These are phyloP conservation scores for Lachnum nothofagi DNA, from an alignment of 2,329 filamentous ascomycete genomes.

Conservation along the genomic window DNA sequence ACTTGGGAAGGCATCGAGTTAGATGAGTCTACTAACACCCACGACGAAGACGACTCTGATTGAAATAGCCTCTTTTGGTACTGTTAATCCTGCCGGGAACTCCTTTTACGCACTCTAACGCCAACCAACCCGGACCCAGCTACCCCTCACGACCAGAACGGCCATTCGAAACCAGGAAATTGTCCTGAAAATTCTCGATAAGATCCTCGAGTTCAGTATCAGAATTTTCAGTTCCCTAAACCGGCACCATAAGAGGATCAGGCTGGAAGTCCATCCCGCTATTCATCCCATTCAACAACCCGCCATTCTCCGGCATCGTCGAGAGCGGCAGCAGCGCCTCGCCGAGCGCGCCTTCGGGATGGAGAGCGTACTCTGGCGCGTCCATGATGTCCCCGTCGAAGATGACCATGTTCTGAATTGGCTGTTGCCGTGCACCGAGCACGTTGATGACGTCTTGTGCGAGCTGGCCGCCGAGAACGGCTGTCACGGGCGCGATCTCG, in stretches of 20 bases:
- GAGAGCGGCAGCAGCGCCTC: slow-evolving; percentile 40
- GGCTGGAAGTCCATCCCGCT: slow-evolving; percentile 20
- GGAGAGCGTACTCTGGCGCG: slow-evolving; percentile 74
- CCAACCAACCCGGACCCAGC: slow-evolving; percentile 3
- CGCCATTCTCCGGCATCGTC: slow-evolving; percentile 20
- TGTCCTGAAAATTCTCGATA: too few relatives aligned
- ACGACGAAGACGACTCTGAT: slow-evolving; percentile 19
- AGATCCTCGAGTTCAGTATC: too few relatives aligned
- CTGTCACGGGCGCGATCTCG: slow-evolving; percentile 81
- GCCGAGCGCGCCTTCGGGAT: slow-evolving; percentile 59
- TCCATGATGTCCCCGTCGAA: slow-evolving; percentile 82
- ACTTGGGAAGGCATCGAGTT: slow-evolving; percentile 31
- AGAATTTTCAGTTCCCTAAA: too few relatives aligned
- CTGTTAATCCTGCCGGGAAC: slow-evolving; percentile 2
- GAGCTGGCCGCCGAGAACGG: slow-evolving; percentile 82
- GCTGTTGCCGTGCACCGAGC: slow-evolving; percentile 82
- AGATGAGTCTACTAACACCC: slow-evolving; percentile 28
- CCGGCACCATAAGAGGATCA: slow-evolving; percentile 10
- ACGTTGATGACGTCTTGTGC: slow-evolving; percentile 98
- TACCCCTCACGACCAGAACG: too few relatives aligned
- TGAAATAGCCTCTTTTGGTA: slow-evolving; percentile 3
- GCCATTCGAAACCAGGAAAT: too few relatives aligned
- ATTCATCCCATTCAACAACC: slow-evolving; percentile 16
- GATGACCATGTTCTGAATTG: slow-evolving; percentile 88
- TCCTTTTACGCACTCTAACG: slow-evolving; percentile 10